phyloP scores from a whole-genome alignment of 306 rosid genomes.

The Pterocarpus santalinus region DNA sequence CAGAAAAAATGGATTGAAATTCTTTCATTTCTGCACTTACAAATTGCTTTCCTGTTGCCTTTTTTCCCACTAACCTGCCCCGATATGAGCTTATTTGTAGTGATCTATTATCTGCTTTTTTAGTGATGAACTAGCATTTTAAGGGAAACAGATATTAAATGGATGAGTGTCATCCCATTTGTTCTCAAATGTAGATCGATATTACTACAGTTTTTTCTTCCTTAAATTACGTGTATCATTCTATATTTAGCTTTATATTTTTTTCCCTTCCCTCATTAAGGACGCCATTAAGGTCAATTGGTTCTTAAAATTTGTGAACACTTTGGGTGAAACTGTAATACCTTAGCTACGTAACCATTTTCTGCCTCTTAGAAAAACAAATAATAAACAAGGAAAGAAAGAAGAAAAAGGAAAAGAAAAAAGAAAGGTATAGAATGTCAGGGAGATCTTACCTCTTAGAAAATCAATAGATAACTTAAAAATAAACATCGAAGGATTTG shows the following conservation, averaged over 20 bases:
- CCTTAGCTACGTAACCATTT: too few relatives aligned
- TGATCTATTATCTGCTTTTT: background rate
- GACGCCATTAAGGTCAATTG: too few relatives aligned
- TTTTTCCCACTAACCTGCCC: background rate
- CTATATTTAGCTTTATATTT: too few relatives aligned
- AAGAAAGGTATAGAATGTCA: background rate
- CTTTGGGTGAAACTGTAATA: too few relatives aligned
- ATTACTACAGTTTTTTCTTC: too few relatives aligned
- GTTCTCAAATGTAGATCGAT: background rate
- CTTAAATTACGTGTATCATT: too few relatives aligned
- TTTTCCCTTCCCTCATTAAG: too few relatives aligned
- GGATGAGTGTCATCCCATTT: background rate
- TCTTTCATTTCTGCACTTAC: constrained; percentile 18
- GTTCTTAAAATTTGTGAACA: too few relatives aligned
- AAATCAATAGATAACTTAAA: background rate
- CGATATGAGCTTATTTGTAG: background rate
- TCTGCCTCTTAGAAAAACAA: background rate
- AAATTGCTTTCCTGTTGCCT: background rate
- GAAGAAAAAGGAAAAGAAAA: background rate
- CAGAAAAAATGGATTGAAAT: constrained; percentile 14
- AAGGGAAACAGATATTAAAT: constrained; percentile 1
- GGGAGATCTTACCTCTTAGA: background rate
- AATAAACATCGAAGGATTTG: too few relatives aligned
- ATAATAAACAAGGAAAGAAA: background rate
- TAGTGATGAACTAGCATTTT: too few relatives aligned